Conservation (phyloP, 1,284 basidiomycete genomes). For the Cerioporus squamosus region DNA sequence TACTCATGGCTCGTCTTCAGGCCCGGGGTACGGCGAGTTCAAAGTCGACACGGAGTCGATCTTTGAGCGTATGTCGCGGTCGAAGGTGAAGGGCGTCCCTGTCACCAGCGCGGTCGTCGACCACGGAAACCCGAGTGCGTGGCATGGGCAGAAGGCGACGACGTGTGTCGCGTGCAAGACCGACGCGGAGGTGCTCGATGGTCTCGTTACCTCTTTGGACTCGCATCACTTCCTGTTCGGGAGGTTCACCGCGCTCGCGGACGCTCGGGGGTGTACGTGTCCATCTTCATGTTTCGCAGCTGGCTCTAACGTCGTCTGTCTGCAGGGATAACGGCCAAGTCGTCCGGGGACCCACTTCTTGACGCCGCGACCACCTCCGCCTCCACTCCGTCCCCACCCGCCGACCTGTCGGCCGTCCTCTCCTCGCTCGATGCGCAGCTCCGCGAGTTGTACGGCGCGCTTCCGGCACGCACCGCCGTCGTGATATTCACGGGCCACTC, state of each 20-base stretch:
- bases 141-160: conserved; percentile 83
- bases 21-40: conserved; percentile 85
- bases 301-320: background rate
- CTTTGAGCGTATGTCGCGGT: conserved; percentile 78
- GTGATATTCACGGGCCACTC: conserved; percentile 87
- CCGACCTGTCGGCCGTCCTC: conserved; percentile 42
- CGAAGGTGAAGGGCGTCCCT: conserved; percentile 38
- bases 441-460: conserved; percentile 60
- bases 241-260: conserved; percentile 78
- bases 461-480: conserved; percentile 81
- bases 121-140: conserved; percentile 78
- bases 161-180: conserved; percentile 72
- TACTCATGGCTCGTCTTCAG: conserved; percentile 34
- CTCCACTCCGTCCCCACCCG: conserved; percentile 24
- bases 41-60: conserved; percentile 84
- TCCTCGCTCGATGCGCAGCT: conserved; percentile 65
- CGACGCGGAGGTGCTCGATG: conserved; percentile 78
- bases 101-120: conserved; percentile 79
- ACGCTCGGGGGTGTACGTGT: conserved; percentile 76
- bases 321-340: conserved; percentile 63
- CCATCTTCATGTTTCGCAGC: no score
- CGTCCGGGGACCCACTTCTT: conserved; percentile 38
- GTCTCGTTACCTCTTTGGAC: conserved; percentile 61
- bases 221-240: conserved; percentile 84
- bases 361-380: conserved; percentile 32